Evolutionary conservation across 129 eudicot species (phyloP).

Genomic region (Helianthus tuberosus): DNA sequence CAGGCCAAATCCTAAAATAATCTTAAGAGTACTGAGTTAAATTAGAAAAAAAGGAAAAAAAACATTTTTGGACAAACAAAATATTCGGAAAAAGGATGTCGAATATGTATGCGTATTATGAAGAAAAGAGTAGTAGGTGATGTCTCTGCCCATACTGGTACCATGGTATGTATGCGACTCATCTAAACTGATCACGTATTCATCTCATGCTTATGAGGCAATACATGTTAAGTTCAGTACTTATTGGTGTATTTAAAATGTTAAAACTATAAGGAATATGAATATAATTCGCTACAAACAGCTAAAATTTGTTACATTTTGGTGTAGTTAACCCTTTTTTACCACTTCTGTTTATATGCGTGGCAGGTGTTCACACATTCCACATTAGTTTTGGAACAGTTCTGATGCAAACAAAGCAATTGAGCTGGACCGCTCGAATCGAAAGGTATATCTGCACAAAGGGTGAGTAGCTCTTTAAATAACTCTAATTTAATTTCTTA

Average conservation of each 20-base stretch:
- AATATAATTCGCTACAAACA: too few relatives aligned
- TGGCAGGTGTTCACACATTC: not conserved
- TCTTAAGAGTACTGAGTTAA: not conserved
- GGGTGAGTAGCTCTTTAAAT: conserved; percentile 50
- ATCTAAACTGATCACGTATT: not conserved
- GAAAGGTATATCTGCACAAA: conserved; percentile 73
- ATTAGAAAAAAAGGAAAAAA: too few relatives aligned
- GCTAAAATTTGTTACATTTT: not conserved
- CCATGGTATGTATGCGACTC: not conserved
- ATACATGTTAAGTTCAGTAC: not conserved
- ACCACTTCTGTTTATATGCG: not conserved
- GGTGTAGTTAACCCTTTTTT: not conserved
- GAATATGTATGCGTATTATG: not conserved
- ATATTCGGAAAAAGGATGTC: too few relatives aligned
- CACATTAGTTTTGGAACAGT: conserved; percentile 43
- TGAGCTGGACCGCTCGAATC: conserved; percentile 60
- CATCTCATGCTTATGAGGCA: not conserved
- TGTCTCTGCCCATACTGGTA: not conserved
- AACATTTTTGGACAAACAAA: too few relatives aligned
- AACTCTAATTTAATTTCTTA: conserved; percentile 9
- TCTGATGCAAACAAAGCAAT: conserved; percentile 88
- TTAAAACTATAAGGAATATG: too few relatives aligned
- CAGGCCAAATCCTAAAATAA: not conserved
- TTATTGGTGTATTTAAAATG: not conserved
- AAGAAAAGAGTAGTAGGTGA: not conserved